These are phyloP conservation scores for Aspergillus sp. DNA, from an alignment of 2,329 filamentous ascomycete species.

Conservation along the genomic window DNA sequence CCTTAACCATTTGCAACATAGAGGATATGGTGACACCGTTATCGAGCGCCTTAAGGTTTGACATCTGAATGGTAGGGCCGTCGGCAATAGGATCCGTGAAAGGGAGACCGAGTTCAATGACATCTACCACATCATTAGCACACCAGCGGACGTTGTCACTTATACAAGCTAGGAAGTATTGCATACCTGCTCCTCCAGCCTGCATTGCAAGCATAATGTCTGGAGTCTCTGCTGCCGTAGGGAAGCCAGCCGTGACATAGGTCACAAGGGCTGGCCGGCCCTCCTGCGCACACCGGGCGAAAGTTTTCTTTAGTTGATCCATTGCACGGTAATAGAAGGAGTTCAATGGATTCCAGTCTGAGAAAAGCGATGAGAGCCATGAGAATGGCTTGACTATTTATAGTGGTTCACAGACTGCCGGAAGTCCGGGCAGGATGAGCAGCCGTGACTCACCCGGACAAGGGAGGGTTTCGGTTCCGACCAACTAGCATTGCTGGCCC, in stretches of 20 bases:
- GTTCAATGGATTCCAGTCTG: not conserved
- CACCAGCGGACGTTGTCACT: constrained; percentile 1
- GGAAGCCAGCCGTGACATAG: constrained; percentile 93
- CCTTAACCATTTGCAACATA: constrained; percentile 77
- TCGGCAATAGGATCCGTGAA: constrained; percentile 97
- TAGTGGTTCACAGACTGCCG: not conserved
- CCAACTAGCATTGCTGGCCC: not conserved
- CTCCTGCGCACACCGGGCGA: constrained; percentile 55
- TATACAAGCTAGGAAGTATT: not conserved
- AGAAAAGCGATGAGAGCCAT: not conserved
- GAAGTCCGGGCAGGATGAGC: not conserved
- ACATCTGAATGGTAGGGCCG: constrained; percentile 89
- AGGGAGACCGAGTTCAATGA: constrained; percentile 91
- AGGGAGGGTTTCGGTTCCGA: not conserved
- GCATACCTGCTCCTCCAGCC: constrained; percentile 78
- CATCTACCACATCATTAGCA: constrained; percentile 57
- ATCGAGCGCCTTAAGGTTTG: constrained; percentile 80
- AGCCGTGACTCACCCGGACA: constrained; percentile 4
- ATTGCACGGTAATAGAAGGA: constrained; percentile 27
- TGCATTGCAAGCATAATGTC: constrained; percentile 85
- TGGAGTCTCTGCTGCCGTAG: constrained; percentile 72
- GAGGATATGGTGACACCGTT: constrained; percentile 81
- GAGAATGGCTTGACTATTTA: not conserved
- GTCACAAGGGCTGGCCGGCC: constrained; percentile 76
- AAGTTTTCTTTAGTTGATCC: constrained; percentile 54